These are phyloP conservation scores for Colletotrichum filicis DNA, from an alignment of 2,329 filamentous ascomycete genomes.

Conservation along the genomic window DNA sequence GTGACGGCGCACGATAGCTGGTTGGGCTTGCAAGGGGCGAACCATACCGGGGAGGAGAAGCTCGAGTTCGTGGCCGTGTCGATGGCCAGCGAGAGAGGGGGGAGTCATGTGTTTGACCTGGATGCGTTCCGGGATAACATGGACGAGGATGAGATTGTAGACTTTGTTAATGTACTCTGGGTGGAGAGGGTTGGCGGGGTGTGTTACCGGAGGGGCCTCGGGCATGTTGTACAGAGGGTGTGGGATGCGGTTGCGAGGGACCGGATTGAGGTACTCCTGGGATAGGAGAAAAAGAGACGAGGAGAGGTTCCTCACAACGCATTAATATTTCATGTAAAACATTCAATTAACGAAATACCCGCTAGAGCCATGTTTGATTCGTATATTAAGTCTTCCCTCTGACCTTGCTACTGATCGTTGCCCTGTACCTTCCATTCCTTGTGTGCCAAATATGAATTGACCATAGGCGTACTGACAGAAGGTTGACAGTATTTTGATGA, in stretches of 20 bases:
- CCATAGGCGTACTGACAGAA: too few species aligned
- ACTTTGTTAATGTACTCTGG: constrained; percentile 60
- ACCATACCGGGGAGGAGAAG: constrained; percentile 53
- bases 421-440: too few species aligned
- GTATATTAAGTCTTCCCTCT: too few species aligned
- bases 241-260: constrained; percentile 54
- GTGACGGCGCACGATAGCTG: constrained; percentile 57
- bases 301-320: too few species aligned
- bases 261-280: constrained; percentile 54
- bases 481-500: too few species aligned
- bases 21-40: constrained; percentile 58
- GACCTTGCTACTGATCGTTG: too few species aligned
- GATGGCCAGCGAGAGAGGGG: constrained; percentile 50
- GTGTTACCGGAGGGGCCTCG: constrained; percentile 53
- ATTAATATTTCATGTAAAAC: too few species aligned
- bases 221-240: constrained; percentile 52
- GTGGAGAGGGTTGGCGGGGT: constrained; percentile 56
- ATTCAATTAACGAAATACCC: too few species aligned
- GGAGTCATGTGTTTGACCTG: constrained; percentile 40
- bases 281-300: constrained; percentile 43
- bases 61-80: constrained; percentile 57
- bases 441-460: too few species aligned
- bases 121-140: constrained; percentile 54
- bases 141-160: constrained; percentile 54
- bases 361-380: too few species aligned